These are phyloP conservation scores for Xylaria bambusicola DNA, from an alignment of 495 filamentous ascomycete species.

Conservation along the genomic window DNA sequence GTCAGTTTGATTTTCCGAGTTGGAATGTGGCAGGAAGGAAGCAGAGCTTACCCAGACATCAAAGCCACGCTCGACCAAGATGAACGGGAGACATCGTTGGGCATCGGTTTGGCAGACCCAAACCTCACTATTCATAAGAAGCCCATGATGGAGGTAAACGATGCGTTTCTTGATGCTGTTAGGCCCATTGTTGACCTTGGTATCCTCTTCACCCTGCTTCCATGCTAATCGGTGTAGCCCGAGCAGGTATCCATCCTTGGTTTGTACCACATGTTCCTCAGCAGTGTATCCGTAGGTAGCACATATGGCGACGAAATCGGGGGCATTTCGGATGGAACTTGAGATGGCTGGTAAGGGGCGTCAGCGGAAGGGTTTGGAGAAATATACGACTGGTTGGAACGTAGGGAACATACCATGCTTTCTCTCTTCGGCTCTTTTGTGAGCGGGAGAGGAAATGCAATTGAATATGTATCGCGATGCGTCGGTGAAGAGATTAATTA, in stretches of 20 bases:
- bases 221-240: conserved; percentile 86
- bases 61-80: conserved; percentile 86
- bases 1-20: background rate
- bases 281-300: conserved; percentile 84
- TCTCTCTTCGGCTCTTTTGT: conserved; percentile 59
- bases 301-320: conserved; percentile 92
- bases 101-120: conserved; percentile 93
- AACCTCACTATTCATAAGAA: conserved; percentile 98
- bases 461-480: conserved; percentile 84
- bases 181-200: conserved; percentile 70
- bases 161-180: conserved; percentile 77
- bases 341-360: conserved; percentile 44
- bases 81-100: conserved; percentile 82
- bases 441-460: conserved; percentile 67
- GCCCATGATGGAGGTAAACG: conserved; percentile 92
- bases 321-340: conserved; percentile 62
- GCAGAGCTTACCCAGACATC: conserved; percentile 81
- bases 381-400: background rate
- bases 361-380: conserved; percentile 26
- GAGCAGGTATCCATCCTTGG: conserved; percentile 88
- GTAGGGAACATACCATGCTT: conserved; percentile 50
- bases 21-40: too few relatives aligned
- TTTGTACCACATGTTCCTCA: conserved; percentile 95
- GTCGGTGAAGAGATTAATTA: conserved; percentile 81
- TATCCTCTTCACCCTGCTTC: conserved; percentile 74